phyloP scores from a whole-genome alignment of 129 eudicot genomes.

The Tagetes patula region DNA sequence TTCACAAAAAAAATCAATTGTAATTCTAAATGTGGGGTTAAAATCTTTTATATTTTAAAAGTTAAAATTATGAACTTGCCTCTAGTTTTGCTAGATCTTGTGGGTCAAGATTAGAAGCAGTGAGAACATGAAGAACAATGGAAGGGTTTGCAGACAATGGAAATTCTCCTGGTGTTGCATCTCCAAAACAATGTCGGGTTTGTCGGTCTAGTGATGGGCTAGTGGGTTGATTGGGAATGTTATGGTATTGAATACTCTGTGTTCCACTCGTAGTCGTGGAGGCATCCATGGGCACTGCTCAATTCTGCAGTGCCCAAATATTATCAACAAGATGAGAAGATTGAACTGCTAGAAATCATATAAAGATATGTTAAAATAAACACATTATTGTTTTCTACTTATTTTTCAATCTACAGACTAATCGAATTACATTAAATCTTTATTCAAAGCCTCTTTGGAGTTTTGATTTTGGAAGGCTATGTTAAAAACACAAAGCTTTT shows the following conservation, averaged over 20 bases:
- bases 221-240: slow-evolving; percentile 70
- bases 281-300: slow-evolving; percentile 99
- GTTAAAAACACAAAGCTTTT: not conserved
- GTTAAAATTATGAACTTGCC: slow-evolving; percentile 64
- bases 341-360: slow-evolving; percentile 43
- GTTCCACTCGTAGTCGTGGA: slow-evolving; percentile 79
- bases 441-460: not conserved
- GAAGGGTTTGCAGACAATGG: slow-evolving; percentile 94
- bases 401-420: not conserved
- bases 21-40: slow-evolving; percentile 49
- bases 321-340: slow-evolving; percentile 42
- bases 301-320: slow-evolving; percentile 75
- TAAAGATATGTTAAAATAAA: slow-evolving; percentile 28
- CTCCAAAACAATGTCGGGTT: slow-evolving; percentile 82
- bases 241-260: slow-evolving; percentile 61
- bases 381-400: slow-evolving; percentile 15
- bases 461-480: not conserved
- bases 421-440: slow-evolving; percentile 4
- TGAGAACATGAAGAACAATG: slow-evolving; percentile 90
- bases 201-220: slow-evolving; percentile 52
- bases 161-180: slow-evolving; percentile 84
- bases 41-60: not conserved
- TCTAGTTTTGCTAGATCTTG: slow-evolving; percentile 91
- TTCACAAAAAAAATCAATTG: slow-evolving; percentile 58
- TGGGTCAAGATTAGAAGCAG: slow-evolving; percentile 85